Evolutionary conservation across 164 flowering plant genomes (phyloP).

Genomic region (Aristolochia contorta): DNA sequence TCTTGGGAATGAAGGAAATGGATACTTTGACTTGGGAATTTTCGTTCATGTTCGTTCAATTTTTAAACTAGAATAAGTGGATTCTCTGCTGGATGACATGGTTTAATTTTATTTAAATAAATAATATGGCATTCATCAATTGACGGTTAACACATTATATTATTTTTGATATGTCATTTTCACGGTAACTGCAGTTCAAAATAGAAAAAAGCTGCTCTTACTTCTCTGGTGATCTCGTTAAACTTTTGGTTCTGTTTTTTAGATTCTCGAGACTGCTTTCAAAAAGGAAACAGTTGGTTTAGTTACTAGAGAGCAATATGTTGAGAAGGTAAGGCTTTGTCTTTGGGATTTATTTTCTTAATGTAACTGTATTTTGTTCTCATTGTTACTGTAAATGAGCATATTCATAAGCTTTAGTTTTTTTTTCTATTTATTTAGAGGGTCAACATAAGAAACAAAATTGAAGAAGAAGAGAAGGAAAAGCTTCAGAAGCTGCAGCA

Average conservation of each 20-base stretch:
- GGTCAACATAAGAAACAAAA: conserved; percentile 72
- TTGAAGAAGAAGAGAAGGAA: conserved; percentile 99
- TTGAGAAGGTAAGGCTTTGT: conserved; percentile 67
- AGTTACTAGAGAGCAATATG: conserved; percentile 97
- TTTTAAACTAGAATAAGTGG: no score
- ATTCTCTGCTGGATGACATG: no score
- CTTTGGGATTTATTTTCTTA: background rate
- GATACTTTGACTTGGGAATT: no score
- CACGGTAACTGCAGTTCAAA: no score
- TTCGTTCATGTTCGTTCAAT: no score
- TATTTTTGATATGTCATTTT: no score
- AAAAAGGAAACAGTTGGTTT: conserved; percentile 98
- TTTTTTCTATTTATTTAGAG: conserved; percentile 38
- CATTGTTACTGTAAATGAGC: background rate
- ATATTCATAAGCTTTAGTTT: background rate
- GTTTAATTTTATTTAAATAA: no score
- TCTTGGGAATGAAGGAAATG: no score
- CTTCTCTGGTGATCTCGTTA: background rate
- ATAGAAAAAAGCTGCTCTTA: no score
- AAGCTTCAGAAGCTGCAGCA: conserved; percentile 88
- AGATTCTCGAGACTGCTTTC: conserved; percentile 96
- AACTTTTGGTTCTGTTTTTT: background rate
- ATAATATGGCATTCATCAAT: no score
- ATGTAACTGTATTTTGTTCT: background rate
- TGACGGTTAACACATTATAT: no score